Conservation (phyloP, 2,329 filamentous ascomycete species). For the Penicillium glabrum region DNA sequence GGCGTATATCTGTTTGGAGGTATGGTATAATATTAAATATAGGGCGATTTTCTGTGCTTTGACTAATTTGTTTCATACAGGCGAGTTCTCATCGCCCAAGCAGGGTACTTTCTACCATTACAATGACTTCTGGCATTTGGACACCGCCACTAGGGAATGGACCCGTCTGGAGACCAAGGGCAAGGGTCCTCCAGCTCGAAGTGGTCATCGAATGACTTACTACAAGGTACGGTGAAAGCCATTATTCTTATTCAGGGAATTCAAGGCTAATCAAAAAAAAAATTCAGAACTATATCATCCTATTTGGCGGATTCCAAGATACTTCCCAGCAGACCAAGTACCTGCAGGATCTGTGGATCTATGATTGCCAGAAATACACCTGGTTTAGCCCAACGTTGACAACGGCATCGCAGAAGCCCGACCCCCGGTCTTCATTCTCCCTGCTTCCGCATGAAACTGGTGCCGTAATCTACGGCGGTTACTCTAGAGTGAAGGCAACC, state of each 20-base stretch:
- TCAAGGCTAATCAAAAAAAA: not conserved
- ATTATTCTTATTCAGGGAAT: not conserved
- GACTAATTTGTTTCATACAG: constrained; percentile 18
- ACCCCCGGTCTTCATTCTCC: constrained; percentile 87
- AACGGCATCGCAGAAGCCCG: constrained; percentile 79
- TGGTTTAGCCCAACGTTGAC: constrained; percentile 80
- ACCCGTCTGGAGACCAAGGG: constrained; percentile 74
- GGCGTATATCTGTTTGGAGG: constrained; percentile 89
- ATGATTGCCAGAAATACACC: constrained; percentile 81
- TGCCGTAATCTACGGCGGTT: constrained; percentile 88
- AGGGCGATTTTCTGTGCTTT: not conserved
- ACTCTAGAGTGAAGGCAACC: constrained; percentile 78
- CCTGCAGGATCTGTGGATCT: constrained; percentile 89
- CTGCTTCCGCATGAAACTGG: constrained; percentile 87
- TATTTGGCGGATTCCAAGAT: constrained; percentile 97
- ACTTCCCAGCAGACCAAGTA: constrained; percentile 95
- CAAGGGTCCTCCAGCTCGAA: constrained; percentile 77
- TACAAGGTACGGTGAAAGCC: constrained; percentile 62
- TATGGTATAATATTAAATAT: constrained; percentile 17
- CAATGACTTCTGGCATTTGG: constrained; percentile 95
- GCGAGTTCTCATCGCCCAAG: constrained; percentile 94
- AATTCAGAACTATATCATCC: constrained; percentile 75
- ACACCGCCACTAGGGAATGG: constrained; percentile 85
- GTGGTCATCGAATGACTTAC: constrained; percentile 93
- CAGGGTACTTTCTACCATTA: constrained; percentile 99